phyloP scores from a whole-genome alignment of 805 yeast species.

The Helenozyma baotianmanensis region DNA sequence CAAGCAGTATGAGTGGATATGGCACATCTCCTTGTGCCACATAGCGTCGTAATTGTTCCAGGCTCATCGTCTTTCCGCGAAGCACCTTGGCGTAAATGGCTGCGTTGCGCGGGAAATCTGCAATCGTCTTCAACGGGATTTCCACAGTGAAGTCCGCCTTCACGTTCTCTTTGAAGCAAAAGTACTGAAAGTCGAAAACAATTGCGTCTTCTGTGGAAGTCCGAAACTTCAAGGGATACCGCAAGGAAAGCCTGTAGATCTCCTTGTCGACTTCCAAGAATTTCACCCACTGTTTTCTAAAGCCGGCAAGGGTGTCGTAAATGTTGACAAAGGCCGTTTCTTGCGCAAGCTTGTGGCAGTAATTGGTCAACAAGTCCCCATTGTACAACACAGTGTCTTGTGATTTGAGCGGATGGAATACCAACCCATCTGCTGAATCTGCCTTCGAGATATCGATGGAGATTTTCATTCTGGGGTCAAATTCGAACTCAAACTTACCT shows the following conservation, averaged over 20 bases:
- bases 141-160: conserved; percentile 6
- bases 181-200: conserved; percentile 6
- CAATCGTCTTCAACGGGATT: conserved; percentile 3
- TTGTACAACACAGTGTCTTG: conserved; percentile 12
- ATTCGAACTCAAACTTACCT: conserved; percentile 8
- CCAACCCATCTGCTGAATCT: conserved; percentile 5
- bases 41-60: no score
- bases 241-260: conserved; percentile 24
- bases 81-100: conserved; percentile 4
- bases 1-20: no score
- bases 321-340: conserved; percentile 7
- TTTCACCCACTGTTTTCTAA: conserved; percentile 8
- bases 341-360: conserved; percentile 6
- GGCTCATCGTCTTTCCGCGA: not conserved
- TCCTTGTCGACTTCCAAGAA: conserved; percentile 24
- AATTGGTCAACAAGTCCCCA: conserved; percentile 13
- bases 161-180: conserved; percentile 2
- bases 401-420: conserved; percentile 2
- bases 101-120: conserved; percentile 4
- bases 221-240: conserved; percentile 21
- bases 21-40: no score
- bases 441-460: conserved; percentile 7
- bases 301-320: conserved; percentile 9
- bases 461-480: conserved; percentile 8
- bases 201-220: conserved; percentile 1